Base-by-base conservation (phyloP, 148 eudicot genomes). In the Vaccinium darrowii region DNA sequence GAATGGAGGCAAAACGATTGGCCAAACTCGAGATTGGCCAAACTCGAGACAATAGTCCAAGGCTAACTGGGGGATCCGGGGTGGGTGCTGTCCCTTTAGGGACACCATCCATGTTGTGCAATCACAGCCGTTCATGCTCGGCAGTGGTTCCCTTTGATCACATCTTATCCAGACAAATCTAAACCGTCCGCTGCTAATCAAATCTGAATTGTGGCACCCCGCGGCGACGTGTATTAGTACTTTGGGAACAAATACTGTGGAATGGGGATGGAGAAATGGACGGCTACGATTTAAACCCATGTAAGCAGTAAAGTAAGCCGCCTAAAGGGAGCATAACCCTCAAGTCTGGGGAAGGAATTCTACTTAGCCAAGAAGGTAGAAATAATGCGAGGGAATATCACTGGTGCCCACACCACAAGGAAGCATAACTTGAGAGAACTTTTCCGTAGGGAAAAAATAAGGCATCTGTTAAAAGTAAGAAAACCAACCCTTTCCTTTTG, bases 371-470 rank as follows among this genome's bases (percentile, higher is more conserved):
- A 9, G n/a, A 83, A 83, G 85, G 10, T 0, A 71, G 65, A 33
- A 54, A 74, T 7, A 83, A 62, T 4, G 12, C 47, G 8, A 56
- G 36, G 76, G 79, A 83, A 83, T 83, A 73, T 74, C 8, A 56
- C 79, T 49, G 36, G 3, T 33, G n/a, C 69, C 39, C 36, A 7
- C 69, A n/a, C 78, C 52, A 19, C 87, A 87, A 72, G 87, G 85
- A 74, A 87, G 89, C 85, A 89, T 89, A 86, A 89, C 87, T 88
- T 58, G 78, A 4, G 47, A 43, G 7, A 85, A 69, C 92, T 88
- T 90, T 88, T 76, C 78, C 47, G 76, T 2, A 65, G 74, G 91
- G 33, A 4, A 13, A 67, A n/a, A n/a, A 85, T 86, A 89, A 90
- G 90, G 89, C 83, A 89, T 85, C 80, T 73, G 8, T 36, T 10